A percentile compares a stretch with the other conserved stretches of the same genome.
Conservation (phyloP, 257 asterid genomes). For the Fraxinus americana region DNA sequence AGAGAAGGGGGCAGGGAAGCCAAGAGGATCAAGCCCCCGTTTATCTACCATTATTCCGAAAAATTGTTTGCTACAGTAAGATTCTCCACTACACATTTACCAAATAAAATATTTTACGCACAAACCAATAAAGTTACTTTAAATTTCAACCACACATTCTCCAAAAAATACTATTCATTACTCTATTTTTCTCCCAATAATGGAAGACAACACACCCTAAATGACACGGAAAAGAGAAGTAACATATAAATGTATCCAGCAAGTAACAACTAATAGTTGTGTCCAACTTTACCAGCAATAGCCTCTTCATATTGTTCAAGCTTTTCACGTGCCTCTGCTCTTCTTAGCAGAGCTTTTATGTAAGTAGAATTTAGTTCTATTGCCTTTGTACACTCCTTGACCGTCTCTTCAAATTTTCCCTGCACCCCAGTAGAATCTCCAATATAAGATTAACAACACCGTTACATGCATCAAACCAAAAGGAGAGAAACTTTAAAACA, state of each 20-base stretch:
- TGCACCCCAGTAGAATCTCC: slow-evolving; percentile 31
- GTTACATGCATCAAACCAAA: slow-evolving; percentile 19
- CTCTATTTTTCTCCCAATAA: no score
- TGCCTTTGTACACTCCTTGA: slow-evolving; percentile 90
- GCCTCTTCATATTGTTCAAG: slow-evolving; percentile 88
- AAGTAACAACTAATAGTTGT: slow-evolving; percentile 1
- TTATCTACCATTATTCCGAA: no score
- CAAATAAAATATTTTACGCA: no score
- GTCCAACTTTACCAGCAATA: slow-evolving; percentile 60
- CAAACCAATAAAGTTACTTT: no score
- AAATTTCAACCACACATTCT: no score
- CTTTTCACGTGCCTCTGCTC: slow-evolving; percentile 91
- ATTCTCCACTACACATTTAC: no score
- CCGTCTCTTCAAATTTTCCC: slow-evolving; percentile 75
- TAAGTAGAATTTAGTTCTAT: slow-evolving; percentile 79
- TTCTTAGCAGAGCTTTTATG: slow-evolving; percentile 75
- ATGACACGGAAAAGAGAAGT: slow-evolving; percentile 7
- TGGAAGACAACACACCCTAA: neutral
- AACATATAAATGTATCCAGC: neutral
- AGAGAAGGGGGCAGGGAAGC: neutral
- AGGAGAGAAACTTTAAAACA: slow-evolving; percentile 17
- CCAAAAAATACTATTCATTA: no score
- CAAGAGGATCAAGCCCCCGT: neutral
- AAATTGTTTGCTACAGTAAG: no score
- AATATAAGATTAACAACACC: slow-evolving; percentile 11